Evolutionary conservation across 768 basidiomycete species (phyloP).

Genomic region (Paxillus ammoniavirescens): DNA sequence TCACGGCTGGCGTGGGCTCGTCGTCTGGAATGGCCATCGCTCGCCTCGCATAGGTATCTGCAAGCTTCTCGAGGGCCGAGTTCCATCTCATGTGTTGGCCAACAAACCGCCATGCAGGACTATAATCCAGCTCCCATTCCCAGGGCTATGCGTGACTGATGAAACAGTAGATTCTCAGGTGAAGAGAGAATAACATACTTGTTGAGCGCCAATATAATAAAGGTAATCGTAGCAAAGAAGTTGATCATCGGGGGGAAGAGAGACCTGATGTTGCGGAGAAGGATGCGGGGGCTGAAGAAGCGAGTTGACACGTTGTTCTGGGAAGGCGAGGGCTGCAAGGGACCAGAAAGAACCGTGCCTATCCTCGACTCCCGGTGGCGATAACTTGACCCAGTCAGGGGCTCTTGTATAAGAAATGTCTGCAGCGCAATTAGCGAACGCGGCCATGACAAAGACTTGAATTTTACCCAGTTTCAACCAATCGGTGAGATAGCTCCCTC

Average conservation of each 20-base stretch:
- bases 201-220: constrained; percentile 34
- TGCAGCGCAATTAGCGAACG: constrained; percentile 33
- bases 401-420: constrained; percentile 27
- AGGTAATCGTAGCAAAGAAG: constrained; percentile 27
- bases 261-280: constrained; percentile 17
- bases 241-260: constrained; percentile 21
- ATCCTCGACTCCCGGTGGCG: constrained; percentile 12
- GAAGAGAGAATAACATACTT: constrained; percentile 32
- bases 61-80: constrained; percentile 38
- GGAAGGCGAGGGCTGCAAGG: constrained; percentile 24
- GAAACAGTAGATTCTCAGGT: background rate
- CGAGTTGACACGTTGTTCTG: constrained; percentile 12
- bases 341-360: constrained; percentile 25
- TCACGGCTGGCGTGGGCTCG: constrained; percentile 46
- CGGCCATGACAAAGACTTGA: constrained; percentile 34
- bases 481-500: constrained; percentile 1
- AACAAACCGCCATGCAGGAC: constrained; percentile 57
- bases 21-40: constrained; percentile 39
- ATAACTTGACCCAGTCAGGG: constrained; percentile 23
- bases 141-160: constrained; percentile 37
- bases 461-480: constrained; percentile 9
- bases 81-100: constrained; percentile 54
- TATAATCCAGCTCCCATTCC: constrained; percentile 56
- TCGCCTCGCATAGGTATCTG: constrained; percentile 44
- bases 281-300: constrained; percentile 5